Evolutionary conservation across 208 protist species (phyloP).

Genomic region (Acanthamoeba culbertsoni): DNA sequence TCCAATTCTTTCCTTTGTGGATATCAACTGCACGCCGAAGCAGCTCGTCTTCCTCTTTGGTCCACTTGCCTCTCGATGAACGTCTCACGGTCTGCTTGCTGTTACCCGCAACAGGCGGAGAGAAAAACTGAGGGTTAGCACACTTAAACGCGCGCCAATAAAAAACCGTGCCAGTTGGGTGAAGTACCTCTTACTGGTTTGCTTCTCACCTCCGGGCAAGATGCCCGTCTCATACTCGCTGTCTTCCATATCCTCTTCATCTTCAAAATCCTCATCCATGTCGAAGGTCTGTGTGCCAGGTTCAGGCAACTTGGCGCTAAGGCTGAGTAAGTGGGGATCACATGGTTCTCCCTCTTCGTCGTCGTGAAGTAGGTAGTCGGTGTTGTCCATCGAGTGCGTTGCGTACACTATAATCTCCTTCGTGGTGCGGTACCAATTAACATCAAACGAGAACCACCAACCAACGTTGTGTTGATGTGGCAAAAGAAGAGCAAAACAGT

Average conservation of each 20-base stretch:
- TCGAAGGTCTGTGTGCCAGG: background rate
- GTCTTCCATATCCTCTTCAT: background rate
- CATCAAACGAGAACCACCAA: no score
- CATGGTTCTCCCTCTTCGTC: background rate
- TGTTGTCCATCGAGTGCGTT: background rate
- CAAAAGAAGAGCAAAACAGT: background rate
- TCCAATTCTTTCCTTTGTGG: slow-evolving; percentile 81
- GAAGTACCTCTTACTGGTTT: background rate
- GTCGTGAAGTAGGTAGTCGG: background rate
- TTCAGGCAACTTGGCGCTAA: background rate
- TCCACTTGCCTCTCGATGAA: background rate
- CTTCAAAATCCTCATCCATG: background rate
- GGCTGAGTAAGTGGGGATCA: background rate
- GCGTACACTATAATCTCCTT: background rate
- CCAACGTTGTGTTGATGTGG: background rate
- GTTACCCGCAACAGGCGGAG: no score
- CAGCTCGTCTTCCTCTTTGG: background rate
- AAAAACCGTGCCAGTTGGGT: background rate
- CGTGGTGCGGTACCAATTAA: no score
- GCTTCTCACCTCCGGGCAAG: background rate
- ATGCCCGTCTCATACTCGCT: background rate
- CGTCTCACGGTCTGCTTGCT: background rate
- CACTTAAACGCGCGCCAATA: background rate
- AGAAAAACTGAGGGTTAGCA: background rate
- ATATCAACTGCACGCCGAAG: no score